Evolutionary conservation across 495 filamentous ascomycete genomes (phyloP).

Genomic region (Aspergillus saccharolyticus): DNA sequence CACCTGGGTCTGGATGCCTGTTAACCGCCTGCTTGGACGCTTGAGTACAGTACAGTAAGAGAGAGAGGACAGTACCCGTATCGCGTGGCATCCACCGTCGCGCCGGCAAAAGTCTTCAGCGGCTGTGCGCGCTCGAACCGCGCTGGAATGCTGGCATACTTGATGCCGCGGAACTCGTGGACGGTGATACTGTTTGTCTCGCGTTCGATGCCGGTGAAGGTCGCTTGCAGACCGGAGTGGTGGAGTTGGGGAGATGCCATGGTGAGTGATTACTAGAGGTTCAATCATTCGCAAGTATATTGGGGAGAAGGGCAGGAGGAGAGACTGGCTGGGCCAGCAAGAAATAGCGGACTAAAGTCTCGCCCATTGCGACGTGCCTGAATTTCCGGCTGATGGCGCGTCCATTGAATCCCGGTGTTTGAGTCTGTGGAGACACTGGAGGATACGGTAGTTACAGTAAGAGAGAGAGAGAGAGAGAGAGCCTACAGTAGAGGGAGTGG

Average conservation of each 20-base stretch:
- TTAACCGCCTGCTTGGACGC: too few species aligned
- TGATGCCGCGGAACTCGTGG: conserved; percentile 35
- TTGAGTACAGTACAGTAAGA: not conserved
- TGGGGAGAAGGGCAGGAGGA: not conserved
- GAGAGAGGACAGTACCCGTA: conserved; percentile 25
- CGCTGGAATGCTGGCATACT: conserved; percentile 33
- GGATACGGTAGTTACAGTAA: too few species aligned
- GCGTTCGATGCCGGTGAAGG: conserved; percentile 27
- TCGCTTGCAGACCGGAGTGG: conserved; percentile 26
- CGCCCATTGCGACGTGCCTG: too few species aligned
- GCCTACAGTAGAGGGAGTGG: too few species aligned
- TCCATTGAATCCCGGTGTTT: not conserved
- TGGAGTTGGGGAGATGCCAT: conserved; percentile 26
- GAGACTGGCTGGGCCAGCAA: not conserved
- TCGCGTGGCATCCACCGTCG: conserved; percentile 27
- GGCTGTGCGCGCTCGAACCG: conserved; percentile 31
- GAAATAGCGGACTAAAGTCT: not conserved
- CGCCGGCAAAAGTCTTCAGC: conserved; percentile 24
- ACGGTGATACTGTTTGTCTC: conserved; percentile 14
- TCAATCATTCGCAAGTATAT: too few species aligned
- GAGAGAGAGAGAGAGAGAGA: too few species aligned
- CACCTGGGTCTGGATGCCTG: conserved; percentile 29
- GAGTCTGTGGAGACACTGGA: too few species aligned
- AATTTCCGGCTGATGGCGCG: conserved; percentile 1
- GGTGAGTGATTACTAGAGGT: not conserved